A percentile compares a stretch with the other conserved stretches of the same genome.
Evolutionary conservation across 225 moss, liverwort and hornwort species (phyloP).

Genomic region (Bryum argenteum): DNA sequence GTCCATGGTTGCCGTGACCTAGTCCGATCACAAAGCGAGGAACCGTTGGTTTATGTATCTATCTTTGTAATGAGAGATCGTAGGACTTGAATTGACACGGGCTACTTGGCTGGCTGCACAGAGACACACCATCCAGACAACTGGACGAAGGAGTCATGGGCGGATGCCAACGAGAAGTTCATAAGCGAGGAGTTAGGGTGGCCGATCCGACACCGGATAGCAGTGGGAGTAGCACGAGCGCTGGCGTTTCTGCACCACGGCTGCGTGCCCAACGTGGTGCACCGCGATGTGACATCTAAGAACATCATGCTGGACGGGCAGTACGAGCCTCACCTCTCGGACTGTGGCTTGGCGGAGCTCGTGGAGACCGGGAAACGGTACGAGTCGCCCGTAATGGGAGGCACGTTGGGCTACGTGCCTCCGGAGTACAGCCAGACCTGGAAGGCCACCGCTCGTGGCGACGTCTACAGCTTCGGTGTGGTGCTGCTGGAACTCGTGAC

Average conservation of each 20-base stretch:
- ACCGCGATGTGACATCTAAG: slow-evolving; percentile 67
- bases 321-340: slow-evolving; percentile 64
- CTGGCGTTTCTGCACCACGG: slow-evolving; percentile 85
- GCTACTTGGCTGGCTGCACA: slow-evolving; percentile 7
- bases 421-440: slow-evolving; percentile 75
- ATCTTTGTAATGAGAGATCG: no score
- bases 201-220: slow-evolving; percentile 66
- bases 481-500: slow-evolving; percentile 83
- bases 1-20: no score
- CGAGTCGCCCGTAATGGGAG: slow-evolving; percentile 53
- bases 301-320: slow-evolving; percentile 70
- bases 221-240: slow-evolving; percentile 71
- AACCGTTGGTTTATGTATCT: no score
- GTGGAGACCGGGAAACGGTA: slow-evolving; percentile 36
- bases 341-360: slow-evolving; percentile 68
- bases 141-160: slow-evolving; percentile 80
- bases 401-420: slow-evolving; percentile 70
- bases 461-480: slow-evolving; percentile 90
- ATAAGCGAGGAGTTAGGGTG: slow-evolving; percentile 52
- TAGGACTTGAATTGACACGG: not conserved
- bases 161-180: slow-evolving; percentile 55
- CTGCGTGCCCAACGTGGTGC: slow-evolving; percentile 69
- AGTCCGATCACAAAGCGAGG: no score
- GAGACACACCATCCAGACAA: slow-evolving; percentile 66
- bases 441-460: slow-evolving; percentile 69